Evolutionary conservation across 208 protist genomes (phyloP).

Genomic region (Crithidia acanthocephali): DNA sequence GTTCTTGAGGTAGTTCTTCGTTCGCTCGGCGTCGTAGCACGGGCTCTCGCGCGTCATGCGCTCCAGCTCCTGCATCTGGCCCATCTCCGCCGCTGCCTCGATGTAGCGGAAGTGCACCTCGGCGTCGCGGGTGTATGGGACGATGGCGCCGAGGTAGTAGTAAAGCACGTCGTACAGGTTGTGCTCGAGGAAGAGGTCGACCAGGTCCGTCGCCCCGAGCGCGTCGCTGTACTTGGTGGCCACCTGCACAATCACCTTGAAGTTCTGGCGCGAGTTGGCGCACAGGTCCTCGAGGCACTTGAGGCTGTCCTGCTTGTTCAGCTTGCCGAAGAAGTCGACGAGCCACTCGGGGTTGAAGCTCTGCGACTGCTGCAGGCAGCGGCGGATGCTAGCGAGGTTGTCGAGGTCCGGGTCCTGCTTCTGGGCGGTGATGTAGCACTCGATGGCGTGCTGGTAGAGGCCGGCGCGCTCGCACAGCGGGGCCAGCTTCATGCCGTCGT

Average conservation of each 20-base stretch:
- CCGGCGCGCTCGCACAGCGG: slow-evolving; percentile 98
- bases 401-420: slow-evolving; percentile 78
- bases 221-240: slow-evolving; percentile 98
- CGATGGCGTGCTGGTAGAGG: slow-evolving; percentile 98
- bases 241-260: slow-evolving; percentile 98
- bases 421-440: slow-evolving; percentile 97
- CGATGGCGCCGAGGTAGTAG: slow-evolving; percentile 98
- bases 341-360: slow-evolving; percentile 96
- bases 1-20: slow-evolving; percentile 99
- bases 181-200: slow-evolving; percentile 97
- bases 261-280: slow-evolving; percentile 95
- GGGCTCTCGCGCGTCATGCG: slow-evolving; percentile 98
- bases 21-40: slow-evolving; percentile 97
- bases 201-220: slow-evolving; percentile 94
- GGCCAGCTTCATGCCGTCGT: slow-evolving; percentile 96
- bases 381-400: slow-evolving; percentile 97
- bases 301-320: slow-evolving; percentile 96
- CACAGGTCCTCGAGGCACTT: slow-evolving; percentile 98
- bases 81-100: slow-evolving; percentile 97
- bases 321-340: slow-evolving; percentile 97
- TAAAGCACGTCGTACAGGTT: slow-evolving; percentile 97
- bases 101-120: slow-evolving; percentile 99
- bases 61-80: slow-evolving; percentile 98
- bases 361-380: slow-evolving; percentile 96
- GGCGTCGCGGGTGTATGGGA: slow-evolving; percentile 96